A percentile compares a stretch with the other conserved stretches of the same genome.
Conservation (phyloP, 441 rosid genomes). For the Rhodomyrtus psidioides region DNA sequence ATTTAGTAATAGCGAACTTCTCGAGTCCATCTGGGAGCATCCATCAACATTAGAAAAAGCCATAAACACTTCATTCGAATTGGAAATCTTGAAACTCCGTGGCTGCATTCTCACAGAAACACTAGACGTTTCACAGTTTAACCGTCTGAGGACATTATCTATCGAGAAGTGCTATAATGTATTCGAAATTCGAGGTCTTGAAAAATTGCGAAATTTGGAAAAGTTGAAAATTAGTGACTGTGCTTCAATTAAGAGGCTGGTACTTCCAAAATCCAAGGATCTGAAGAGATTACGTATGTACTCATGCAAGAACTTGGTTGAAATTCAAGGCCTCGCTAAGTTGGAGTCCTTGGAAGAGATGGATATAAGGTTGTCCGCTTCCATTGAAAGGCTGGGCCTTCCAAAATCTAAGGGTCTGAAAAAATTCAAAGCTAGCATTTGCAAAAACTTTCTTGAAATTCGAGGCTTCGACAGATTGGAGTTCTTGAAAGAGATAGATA, state of each 20-base stretch:
- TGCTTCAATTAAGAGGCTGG: neutral
- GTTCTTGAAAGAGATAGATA: too few relatives aligned
- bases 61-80: neutral
- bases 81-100: neutral
- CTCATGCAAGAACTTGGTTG: accelerated
- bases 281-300: too few relatives aligned
- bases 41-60: neutral
- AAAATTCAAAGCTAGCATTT: accelerated
- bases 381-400: neutral
- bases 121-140: too few relatives aligned
- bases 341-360: neutral
- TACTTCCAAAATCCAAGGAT: neutral
- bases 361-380: accelerated
- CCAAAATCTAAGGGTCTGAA: neutral
- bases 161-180: too few relatives aligned
- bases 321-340: neutral
- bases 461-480: too few relatives aligned
- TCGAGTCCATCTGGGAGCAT: neutral
- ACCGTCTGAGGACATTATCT: too few relatives aligned
- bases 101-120: neutral
- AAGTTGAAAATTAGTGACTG: neutral
- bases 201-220: neutral
- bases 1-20: neutral
- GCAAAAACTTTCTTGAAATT: too few relatives aligned
- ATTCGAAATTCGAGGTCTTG: neutral